Percentiles rank a stretch among this genome's conserved stretches.
Conservation (phyloP, 2,329 filamentous ascomycete species). For the Talaromyces sp. region DNA sequence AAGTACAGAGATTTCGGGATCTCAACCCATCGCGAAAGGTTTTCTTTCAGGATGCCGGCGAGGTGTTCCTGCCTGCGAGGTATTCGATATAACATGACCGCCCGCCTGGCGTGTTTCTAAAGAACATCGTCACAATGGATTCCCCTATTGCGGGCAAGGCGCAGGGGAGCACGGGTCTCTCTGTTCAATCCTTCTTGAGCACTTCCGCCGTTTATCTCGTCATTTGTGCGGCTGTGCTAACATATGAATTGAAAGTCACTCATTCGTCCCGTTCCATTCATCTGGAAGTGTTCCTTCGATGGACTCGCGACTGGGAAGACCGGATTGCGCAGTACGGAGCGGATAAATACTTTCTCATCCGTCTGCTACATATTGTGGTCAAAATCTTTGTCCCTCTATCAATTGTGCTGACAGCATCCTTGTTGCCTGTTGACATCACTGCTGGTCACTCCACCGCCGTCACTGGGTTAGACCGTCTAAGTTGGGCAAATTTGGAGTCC, state of each 20-base stretch:
- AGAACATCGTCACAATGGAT: too few species aligned
- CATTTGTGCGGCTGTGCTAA: conserved; percentile 26
- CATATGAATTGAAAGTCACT: conserved; percentile 19
- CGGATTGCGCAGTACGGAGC: conserved; percentile 27
- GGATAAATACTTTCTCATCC: conserved; percentile 31
- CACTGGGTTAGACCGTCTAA: conserved; percentile 29
- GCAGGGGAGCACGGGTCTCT: conserved; percentile 27
- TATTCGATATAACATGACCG: too few species aligned
- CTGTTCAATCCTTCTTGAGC: conserved; percentile 28
- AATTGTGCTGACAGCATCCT: conserved; percentile 27
- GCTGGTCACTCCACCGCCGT: conserved; percentile 26
- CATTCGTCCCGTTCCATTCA: too few species aligned
- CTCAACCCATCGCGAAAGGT: too few species aligned
- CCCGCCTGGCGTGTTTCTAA: too few species aligned
- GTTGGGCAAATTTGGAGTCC: conserved; percentile 31
- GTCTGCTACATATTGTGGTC: conserved; percentile 26
- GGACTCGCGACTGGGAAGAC: conserved; percentile 20
- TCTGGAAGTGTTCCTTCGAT: conserved; percentile 1
- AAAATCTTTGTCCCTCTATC: conserved; percentile 30
- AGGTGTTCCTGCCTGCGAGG: too few species aligned
- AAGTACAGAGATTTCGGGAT: too few species aligned
- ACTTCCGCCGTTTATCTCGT: conserved; percentile 28
- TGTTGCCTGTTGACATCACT: conserved; percentile 31
- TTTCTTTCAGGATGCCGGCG: too few species aligned
- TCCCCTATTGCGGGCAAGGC: too few species aligned